These are phyloP conservation scores for Hippophae gyantsensis DNA, from an alignment of 306 rosid genomes.

Conservation along the genomic window DNA sequence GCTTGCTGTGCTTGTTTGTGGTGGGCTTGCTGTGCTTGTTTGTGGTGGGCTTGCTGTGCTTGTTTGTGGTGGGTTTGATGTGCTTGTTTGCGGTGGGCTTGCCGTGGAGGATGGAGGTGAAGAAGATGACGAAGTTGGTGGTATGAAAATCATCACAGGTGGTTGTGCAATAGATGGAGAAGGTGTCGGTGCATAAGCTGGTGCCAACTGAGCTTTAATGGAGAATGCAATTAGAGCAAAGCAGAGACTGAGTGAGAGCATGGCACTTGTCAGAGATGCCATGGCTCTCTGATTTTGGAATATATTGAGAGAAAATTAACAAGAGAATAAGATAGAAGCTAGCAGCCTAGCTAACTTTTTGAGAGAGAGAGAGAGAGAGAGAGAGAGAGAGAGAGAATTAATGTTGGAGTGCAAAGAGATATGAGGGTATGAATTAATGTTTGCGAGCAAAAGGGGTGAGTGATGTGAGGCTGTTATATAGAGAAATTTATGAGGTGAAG, in stretches of 20 bases:
- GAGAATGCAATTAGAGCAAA: slow-evolving; percentile 34
- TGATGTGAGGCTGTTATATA: slow-evolving; percentile 27
- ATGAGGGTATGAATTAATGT: slow-evolving; percentile 1
- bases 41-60: slow-evolving; percentile 1
- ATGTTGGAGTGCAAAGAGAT: background rate
- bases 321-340: too few relatives aligned
- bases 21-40: too few relatives aligned
- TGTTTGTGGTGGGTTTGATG: background rate
- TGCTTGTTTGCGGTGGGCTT: too few relatives aligned
- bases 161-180: background rate
- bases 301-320: too few relatives aligned
- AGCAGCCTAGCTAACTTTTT: background rate
- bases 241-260: slow-evolving; percentile 29
- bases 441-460: slow-evolving; percentile 16
- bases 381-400: background rate
- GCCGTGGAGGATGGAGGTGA: too few relatives aligned
- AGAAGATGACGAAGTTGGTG: too few relatives aligned
- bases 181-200: slow-evolving; percentile 20
- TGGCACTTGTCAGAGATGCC: slow-evolving; percentile 38
- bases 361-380: background rate
- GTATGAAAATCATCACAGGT: too few relatives aligned
- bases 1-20: background rate
- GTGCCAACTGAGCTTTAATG: slow-evolving; percentile 25
- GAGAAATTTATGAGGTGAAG: background rate
- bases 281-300: slow-evolving; percentile 15